Evolutionary conservation across 192 early-diverging fungal species (phyloP), one percentile per base, ranked within the genome.

Genomic region (Spizellomyces punctatus): DNA sequence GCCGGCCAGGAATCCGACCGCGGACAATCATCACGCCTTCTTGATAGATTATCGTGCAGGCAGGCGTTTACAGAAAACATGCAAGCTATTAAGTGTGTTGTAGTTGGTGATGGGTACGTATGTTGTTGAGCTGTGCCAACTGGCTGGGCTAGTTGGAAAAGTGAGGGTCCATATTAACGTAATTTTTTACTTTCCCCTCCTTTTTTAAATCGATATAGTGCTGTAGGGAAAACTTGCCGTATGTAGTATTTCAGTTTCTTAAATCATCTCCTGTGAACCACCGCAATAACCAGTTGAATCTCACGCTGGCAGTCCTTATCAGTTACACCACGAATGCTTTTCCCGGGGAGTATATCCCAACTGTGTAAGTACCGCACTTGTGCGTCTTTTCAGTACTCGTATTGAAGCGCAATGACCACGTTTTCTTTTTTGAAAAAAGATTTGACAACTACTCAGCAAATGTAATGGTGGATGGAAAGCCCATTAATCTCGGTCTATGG

Each of bases 371-470:
- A 5, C 45, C 17, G 0, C 50, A 36, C 27, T 36, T 36, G 27
- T 2, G 27, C 27, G 27, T 36, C 27, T 36, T 36, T 36, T 17
- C 46, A 0, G 19, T 55, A 36, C 27, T 36, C 27, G 0, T 36
- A 36, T 36, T 36, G 59, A 17, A 5, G 48, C 64, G 6, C 19
- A 54, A 45, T 14, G 27, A 52, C 27, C 44, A 50, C 49, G 9
- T 12, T 16, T 69, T 77, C 27, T 52, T 27, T 60, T 36, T 59
- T 36, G 17, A 0, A 16, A 17, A 42, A 77, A 93, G 91, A 27
- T 98, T 98, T 76, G 96, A 98, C 84, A 98, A 98, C 85, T 98
- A 98, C 83, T 96, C 94, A 19, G 96, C 95, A 57, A 97, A 96
- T 79, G 94, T 98, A 49, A 98, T 98, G 96, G 95, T 98, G 6